Conservation (phyloP, 768 basidiomycete species). For the Lentinula boryana region DNA sequence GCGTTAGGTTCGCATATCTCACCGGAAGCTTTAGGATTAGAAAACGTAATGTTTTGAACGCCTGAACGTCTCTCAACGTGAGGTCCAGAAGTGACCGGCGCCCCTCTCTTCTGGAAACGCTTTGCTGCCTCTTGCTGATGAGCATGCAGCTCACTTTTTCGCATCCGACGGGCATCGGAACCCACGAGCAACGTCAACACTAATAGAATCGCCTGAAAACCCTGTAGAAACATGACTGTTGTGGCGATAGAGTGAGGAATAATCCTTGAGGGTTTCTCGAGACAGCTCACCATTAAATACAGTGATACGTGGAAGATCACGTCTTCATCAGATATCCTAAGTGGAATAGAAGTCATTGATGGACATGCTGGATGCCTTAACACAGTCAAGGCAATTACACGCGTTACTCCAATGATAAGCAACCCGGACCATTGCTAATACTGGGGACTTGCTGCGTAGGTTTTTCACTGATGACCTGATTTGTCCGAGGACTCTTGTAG, state of each 20-base stretch:
- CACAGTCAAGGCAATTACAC: not conserved
- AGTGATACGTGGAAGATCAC: not conserved
- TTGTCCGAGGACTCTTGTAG: not conserved
- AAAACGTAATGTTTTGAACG: conserved; percentile 65
- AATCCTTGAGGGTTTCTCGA: not conserved
- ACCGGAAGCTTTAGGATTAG: conserved; percentile 61
- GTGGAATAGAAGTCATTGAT: not conserved
- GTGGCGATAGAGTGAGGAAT: not conserved
- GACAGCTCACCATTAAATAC: not conserved
- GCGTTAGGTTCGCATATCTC: conserved; percentile 10
- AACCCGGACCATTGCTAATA: not conserved
- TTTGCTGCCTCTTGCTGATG: conserved; percentile 27
- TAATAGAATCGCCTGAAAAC: not conserved
- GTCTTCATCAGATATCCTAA: not conserved
- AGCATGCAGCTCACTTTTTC: conserved; percentile 20
- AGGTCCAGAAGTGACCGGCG: not conserved
- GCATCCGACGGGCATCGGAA: conserved; percentile 15
- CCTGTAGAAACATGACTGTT: not conserved
- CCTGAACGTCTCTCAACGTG: conserved; percentile 9
- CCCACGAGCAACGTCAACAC: not conserved
- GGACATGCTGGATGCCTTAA: not conserved
- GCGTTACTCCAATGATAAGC: not conserved
- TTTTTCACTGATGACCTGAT: not conserved
- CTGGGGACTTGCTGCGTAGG: not conserved
- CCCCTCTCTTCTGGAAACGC: conserved; percentile 9